phyloP scores from a whole-genome alignment of 345 rosid genomes.

The Erysimum cheiranthoides region DNA sequence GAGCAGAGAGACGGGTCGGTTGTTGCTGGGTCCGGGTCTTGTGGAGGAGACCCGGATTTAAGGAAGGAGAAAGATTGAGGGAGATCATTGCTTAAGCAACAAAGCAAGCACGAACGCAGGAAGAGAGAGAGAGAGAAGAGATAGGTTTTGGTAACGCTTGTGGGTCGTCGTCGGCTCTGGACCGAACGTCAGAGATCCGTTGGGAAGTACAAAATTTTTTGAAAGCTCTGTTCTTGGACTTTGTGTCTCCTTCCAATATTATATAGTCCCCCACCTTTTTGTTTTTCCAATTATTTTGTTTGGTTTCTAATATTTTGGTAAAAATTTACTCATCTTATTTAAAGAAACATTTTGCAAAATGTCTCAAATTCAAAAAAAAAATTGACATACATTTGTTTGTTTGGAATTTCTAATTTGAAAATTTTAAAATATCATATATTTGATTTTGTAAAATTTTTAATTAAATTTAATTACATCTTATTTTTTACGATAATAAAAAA shows the following conservation, averaged over 20 bases:
- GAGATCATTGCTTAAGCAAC: constrained; percentile 55
- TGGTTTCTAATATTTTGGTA: too few relatives aligned
- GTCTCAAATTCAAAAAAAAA: not conserved
- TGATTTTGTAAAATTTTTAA: too few relatives aligned
- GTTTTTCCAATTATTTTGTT: not conserved
- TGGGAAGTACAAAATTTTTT: constrained; percentile 31
- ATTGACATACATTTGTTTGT: too few relatives aligned
- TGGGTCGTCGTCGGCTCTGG: constrained; percentile 30
- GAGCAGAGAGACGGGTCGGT: constrained; percentile 37
- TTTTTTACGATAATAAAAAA: too few relatives aligned
- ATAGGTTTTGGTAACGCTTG: not conserved
- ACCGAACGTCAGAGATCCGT: constrained; percentile 44
- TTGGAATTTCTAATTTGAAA: too few relatives aligned
- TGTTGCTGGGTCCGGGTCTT: constrained; percentile 42
- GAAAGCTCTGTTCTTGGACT: constrained; percentile 47
- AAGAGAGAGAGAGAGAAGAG: constrained; percentile 23
- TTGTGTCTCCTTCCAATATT: not conserved
- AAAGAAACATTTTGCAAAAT: not conserved
- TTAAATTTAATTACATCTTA: too few relatives aligned
- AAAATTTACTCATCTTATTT: not conserved
- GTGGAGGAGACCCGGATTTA: constrained; percentile 47
- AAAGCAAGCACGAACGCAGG: constrained; percentile 18
- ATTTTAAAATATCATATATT: too few relatives aligned
- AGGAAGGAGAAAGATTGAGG: constrained; percentile 54
- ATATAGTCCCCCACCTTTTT: not conserved